A percentile compares a stretch with the other conserved stretches of the same genome.
These are phyloP conservation scores for Tephrocybe sp. DNA, from an alignment of 768 basidiomycete species.

Conservation along the genomic window DNA sequence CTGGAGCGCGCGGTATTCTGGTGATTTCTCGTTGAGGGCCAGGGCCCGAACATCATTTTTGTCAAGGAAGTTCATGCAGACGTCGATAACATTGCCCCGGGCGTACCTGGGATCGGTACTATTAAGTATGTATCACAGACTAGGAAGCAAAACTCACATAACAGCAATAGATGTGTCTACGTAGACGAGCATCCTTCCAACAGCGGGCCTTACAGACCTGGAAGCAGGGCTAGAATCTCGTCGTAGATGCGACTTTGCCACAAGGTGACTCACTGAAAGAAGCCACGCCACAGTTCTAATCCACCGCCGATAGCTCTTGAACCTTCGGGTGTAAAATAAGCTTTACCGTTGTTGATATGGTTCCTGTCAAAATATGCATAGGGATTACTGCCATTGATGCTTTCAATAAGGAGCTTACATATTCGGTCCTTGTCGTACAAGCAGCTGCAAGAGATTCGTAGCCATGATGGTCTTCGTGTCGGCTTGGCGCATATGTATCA, in stretches of 20 bases:
- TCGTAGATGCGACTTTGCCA: background rate
- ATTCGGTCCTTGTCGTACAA: conserved; percentile 48
- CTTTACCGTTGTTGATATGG: conserved; percentile 43
- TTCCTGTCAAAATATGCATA: conserved; percentile 24
- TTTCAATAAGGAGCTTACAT: conserved; percentile 28
- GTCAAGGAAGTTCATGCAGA: conserved; percentile 30
- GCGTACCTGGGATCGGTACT: conserved; percentile 23
- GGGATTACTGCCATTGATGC: background rate
- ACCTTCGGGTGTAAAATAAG: conserved; percentile 41
- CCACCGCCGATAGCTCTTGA: conserved; percentile 19
- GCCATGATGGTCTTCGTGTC: conserved; percentile 33
- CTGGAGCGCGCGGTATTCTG: conserved; percentile 31
- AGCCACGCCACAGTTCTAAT: conserved; percentile 48
- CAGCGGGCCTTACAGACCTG: conserved; percentile 43
- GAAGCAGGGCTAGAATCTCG: background rate
- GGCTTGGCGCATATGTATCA: conserved; percentile 16
- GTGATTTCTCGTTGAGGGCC: conserved; percentile 16
- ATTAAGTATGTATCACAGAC: background rate
- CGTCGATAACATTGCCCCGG: conserved; percentile 27
- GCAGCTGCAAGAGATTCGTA: conserved; percentile 46
- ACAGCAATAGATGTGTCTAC: conserved; percentile 47
- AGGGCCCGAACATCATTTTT: conserved; percentile 29
- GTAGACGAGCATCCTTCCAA: conserved; percentile 40
- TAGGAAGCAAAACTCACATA: conserved; percentile 35
- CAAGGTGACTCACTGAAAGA: conserved; percentile 44